phyloP scores from a whole-genome alignment of 2,329 filamentous ascomycete species.

The Fusarium nisikadoi region DNA sequence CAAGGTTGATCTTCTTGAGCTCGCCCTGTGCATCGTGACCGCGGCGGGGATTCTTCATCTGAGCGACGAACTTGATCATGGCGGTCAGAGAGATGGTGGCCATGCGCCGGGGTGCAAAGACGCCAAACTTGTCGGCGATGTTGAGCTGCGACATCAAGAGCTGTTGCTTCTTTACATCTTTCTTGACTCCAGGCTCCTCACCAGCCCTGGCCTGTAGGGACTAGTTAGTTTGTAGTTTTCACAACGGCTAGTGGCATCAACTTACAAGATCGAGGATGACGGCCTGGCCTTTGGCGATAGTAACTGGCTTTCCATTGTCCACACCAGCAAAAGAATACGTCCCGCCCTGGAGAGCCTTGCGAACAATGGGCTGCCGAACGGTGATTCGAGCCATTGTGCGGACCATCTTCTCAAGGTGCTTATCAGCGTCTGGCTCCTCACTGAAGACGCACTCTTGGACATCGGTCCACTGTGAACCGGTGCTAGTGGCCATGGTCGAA shows the following conservation, averaged over 20 bases:
- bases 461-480: background rate
- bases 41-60: slow-evolving; percentile 38
- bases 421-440: background rate
- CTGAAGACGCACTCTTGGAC: background rate
- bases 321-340: background rate
- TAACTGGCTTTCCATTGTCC: background rate
- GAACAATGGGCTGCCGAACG: background rate
- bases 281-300: background rate
- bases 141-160: background rate
- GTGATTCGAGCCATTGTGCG: background rate
- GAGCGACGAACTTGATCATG: slow-evolving; percentile 38
- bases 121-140: slow-evolving; percentile 4
- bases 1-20: slow-evolving; percentile 31
- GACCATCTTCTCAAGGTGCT: background rate
- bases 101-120: background rate
- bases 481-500: fast-evolving
- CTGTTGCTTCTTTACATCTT: background rate
- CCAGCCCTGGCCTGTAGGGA: background rate
- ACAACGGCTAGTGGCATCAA: background rate
- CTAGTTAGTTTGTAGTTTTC: background rate
- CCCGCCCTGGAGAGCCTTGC: background rate
- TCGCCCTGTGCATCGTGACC: slow-evolving; percentile 37
- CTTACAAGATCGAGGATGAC: slow-evolving; percentile 2
- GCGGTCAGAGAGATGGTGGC: background rate
- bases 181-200: background rate